These are phyloP conservation scores for Lodderomyces margitis DNA, from an alignment of 1,139 yeast species.

Conservation along the genomic window DNA sequence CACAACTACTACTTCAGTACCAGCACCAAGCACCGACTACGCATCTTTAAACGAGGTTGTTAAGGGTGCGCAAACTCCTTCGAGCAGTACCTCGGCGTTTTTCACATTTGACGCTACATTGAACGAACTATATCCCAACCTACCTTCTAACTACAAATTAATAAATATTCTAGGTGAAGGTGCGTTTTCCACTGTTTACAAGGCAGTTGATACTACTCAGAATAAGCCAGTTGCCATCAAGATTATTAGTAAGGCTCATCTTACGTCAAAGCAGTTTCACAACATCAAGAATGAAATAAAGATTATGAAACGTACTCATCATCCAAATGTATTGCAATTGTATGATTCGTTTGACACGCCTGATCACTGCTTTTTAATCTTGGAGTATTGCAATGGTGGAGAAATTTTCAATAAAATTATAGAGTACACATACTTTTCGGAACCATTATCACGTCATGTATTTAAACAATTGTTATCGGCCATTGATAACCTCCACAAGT, in stretches of 20 bases:
- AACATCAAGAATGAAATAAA: slow-evolving; percentile 80
- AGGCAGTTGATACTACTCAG: slow-evolving; percentile 50
- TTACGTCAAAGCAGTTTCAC: slow-evolving; percentile 47
- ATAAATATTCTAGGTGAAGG: slow-evolving; percentile 65
- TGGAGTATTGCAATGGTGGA: slow-evolving; percentile 89
- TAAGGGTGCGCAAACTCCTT: not conserved
- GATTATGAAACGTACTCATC: slow-evolving; percentile 70
- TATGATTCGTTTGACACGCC: slow-evolving; percentile 57
- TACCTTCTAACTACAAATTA: slow-evolving; percentile 26
- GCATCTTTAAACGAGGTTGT: not conserved
- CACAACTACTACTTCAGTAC: slow-evolving; percentile 1
- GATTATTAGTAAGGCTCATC: slow-evolving; percentile 69
- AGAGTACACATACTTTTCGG: slow-evolving; percentile 85
- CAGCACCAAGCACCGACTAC: not conserved
- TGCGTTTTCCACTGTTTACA: slow-evolving; percentile 85
- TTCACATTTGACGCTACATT: slow-evolving; percentile 14
- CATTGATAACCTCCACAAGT: slow-evolving; percentile 74
- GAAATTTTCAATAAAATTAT: slow-evolving; percentile 94
- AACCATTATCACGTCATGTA: slow-evolving; percentile 79
- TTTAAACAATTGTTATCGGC: slow-evolving; percentile 84
- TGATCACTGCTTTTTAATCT: slow-evolving; percentile 70
- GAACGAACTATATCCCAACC: slow-evolving; percentile 21
- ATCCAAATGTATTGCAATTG: slow-evolving; percentile 70
- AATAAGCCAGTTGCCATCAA: slow-evolving; percentile 76
- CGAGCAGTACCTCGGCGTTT: slow-evolving; percentile 7